Evolutionary conservation across 139 green algal genomes (phyloP), one percentile per base, ranked within the genome.

Genomic region (Ettlia oleoabundans): DNA sequence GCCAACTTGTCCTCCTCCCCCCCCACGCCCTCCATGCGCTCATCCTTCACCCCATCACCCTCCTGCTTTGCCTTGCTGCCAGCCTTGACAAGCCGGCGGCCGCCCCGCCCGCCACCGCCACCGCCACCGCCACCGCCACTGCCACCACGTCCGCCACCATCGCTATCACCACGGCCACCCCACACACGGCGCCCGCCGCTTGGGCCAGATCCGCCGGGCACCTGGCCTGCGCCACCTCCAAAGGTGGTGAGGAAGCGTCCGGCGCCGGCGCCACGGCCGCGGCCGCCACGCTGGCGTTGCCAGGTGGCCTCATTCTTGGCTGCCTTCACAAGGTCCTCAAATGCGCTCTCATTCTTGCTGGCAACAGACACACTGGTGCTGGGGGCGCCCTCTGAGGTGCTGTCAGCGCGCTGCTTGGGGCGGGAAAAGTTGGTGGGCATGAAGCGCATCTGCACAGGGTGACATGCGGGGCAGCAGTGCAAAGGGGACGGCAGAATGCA

Each of bases 261-360:
- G 1, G 41, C 41, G 37, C 26, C 69, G 13, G 32, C 47, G 52
- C 65, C 58, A 30, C 51, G 30, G 24, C 15, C 52, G n/a, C 47
- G 28, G 26, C 82, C 47, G 7, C 86, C 42, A 13, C 52, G 35
- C 30, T 76, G 70, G 32, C 66, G 86, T 70, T 61, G 85, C 85
- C 51, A 82, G 28, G 47, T 22, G 37, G 37, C 89, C 72, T 87
- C 83, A 47, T 80, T 84, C 24, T 82, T 85, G 38, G 89, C 87
- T 64, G 55, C 73, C 38, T 85, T 82, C 40, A 92, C 88, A 1
- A 93, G 82, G 47, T 92, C 90, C 28, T 88, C 81, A 40, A 92
- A 93, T 1, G 69, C 83, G 37, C 85, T 81, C 55, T 91, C 85
- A 8, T n/a, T 47, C 52, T 71, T 58, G 69, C 70, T 40, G 69